Conservation (phyloP, 1,284 basidiomycete genomes). For the Cystobasidiaceae sp. region DNA sequence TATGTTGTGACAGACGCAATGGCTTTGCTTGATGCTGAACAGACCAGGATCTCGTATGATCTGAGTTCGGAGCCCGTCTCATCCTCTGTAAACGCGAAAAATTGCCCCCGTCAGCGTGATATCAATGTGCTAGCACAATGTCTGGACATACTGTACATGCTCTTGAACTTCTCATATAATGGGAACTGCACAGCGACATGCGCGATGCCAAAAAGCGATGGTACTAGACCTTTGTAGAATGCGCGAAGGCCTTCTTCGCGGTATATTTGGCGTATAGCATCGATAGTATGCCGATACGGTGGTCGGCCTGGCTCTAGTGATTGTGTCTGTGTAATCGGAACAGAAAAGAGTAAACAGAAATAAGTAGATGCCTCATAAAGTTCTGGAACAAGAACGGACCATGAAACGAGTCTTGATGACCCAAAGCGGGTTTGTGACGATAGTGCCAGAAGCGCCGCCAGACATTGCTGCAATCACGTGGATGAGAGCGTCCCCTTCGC, state of each 20-base stretch:
- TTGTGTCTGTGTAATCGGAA: slow-evolving; percentile 37
- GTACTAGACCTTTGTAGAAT: slow-evolving; percentile 85
- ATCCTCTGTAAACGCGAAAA: no score
- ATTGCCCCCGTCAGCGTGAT: not conserved
- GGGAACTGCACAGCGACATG: slow-evolving; percentile 96
- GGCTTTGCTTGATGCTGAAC: slow-evolving; percentile 87
- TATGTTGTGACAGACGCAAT: slow-evolving; percentile 87
- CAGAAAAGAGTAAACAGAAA: not conserved
- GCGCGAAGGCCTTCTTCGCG: slow-evolving; percentile 72
- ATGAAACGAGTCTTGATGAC: slow-evolving; percentile 96
- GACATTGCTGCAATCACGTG: slow-evolving; percentile 89
- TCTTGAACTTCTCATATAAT: slow-evolving; percentile 88
- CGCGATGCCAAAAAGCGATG: slow-evolving; percentile 78
- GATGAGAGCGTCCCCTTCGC: slow-evolving; percentile 46
- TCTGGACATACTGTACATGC: slow-evolving; percentile 64
- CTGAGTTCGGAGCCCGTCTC: no score
- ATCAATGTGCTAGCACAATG: no score
- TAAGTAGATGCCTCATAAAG: no score
- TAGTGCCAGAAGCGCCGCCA: slow-evolving; percentile 82
- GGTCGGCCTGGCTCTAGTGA: slow-evolving; percentile 67
- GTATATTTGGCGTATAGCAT: slow-evolving; percentile 80
- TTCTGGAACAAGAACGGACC: slow-evolving; percentile 67
- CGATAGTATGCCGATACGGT: slow-evolving; percentile 76
- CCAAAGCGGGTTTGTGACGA: slow-evolving; percentile 89
- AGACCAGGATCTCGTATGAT: slow-evolving; percentile 67